Evolutionary conservation across 2,329 filamentous ascomycete genomes (phyloP), one percentile per base, ranked within the genome.

Genomic region (Trichoderma gracile): DNA sequence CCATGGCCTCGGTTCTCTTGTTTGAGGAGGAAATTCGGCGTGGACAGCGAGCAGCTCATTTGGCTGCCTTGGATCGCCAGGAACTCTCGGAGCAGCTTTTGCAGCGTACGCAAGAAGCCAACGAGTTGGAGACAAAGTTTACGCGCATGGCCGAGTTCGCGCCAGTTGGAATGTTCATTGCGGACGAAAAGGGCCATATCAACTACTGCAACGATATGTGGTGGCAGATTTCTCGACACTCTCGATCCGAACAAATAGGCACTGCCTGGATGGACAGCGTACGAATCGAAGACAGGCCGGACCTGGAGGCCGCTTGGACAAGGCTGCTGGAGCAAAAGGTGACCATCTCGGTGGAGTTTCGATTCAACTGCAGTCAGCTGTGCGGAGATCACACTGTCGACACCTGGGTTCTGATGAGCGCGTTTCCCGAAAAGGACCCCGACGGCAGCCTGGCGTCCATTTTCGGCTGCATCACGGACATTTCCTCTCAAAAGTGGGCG

Each of bases 61-160:
- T 93, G 40, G 91, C 91, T 10, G 90, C 90, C 2, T 78, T 91
- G 66, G 91, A 95, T 74, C 86, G 89, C 2, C 89, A 92, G 68
- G 88, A 92, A 71, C 82, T 95, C 3, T 91, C 89, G 0, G 84
- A 91, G 73, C 89, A 94, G 72, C 81, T 95, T 15, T 86, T 87
- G 49, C 81, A 89, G 19, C 79, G 84, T 38, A 87, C 86, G 0
- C 82, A 85, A 69, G 84, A 89, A 70, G 84, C 85, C 0, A 80
- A 83, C 47, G 86, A 89, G 70, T 87, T 87, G 72, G 91, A 95
- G 73, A 88, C 89, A 38, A 89, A 89, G 65, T 95, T 95, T 73
- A 92, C 90, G 0, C 83, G 90, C 50, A 93, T 95, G 89, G 90
- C 91, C 2, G 91, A 93, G 72, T 91, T 92, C 68, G 89, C 90